These are phyloP conservation scores for Alternaria triticimaculans DNA, from an alignment of 2,329 filamentous ascomycete genomes.

Conservation along the genomic window DNA sequence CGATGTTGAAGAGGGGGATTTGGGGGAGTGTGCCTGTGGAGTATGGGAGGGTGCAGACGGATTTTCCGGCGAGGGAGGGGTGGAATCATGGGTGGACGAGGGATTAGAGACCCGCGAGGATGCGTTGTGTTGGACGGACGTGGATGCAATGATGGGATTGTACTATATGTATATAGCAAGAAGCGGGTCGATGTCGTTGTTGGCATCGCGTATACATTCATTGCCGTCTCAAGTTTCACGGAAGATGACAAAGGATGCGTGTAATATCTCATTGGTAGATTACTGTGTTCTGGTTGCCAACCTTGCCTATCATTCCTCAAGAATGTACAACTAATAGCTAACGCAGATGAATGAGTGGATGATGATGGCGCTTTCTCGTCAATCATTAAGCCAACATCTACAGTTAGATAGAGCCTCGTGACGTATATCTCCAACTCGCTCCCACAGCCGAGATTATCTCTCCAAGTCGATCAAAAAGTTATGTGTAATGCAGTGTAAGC, in stretches of 20 bases:
- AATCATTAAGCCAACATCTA: conserved; percentile 26
- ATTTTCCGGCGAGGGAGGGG: conserved; percentile 76
- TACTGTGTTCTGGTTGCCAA: conserved; percentile 3
- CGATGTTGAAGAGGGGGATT: conserved; percentile 89
- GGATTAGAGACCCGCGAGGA: conserved; percentile 25
- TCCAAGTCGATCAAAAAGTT: background rate
- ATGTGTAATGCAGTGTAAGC: background rate
- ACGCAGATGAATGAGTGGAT: conserved; percentile 30
- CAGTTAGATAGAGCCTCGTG: too few species aligned
- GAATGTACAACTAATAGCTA: conserved; percentile 10
- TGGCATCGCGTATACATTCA: background rate
- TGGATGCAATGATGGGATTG: conserved; percentile 4
- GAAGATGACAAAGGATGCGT: background rate
- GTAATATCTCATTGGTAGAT: background rate
- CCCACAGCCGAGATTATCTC: background rate
- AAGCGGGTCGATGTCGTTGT: background rate
- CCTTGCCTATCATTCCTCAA: background rate
- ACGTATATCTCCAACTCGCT: too few species aligned
- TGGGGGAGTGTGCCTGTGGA: conserved; percentile 90
- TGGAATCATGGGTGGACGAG: conserved; percentile 96
- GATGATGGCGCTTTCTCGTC: conserved; percentile 36
- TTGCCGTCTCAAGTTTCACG: background rate
- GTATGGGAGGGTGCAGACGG: conserved; percentile 84
- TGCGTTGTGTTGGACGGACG: background rate
- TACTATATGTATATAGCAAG: conserved; percentile 12